Conservation (phyloP, 805 yeast species). For the Sungouiella thailandica region DNA sequence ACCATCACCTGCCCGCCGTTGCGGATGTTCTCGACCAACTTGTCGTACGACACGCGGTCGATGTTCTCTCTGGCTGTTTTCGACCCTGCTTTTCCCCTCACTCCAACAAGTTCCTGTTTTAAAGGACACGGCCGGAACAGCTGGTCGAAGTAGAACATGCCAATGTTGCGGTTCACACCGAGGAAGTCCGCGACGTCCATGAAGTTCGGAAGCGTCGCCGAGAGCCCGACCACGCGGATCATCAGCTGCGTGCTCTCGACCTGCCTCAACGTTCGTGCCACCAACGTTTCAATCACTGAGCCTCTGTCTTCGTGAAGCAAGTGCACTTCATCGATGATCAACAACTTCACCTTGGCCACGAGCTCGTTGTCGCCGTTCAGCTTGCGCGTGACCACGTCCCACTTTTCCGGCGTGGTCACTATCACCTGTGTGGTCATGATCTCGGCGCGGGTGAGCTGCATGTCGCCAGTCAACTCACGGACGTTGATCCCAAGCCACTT, state of each 20-base stretch:
- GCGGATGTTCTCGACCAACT: constrained; percentile 58
- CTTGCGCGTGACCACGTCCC: constrained; percentile 97
- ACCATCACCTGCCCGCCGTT: constrained; percentile 91
- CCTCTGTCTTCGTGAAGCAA: constrained; percentile 96
- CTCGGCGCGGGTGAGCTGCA: constrained; percentile 82
- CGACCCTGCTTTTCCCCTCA: constrained; percentile 78
- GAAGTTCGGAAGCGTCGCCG: constrained; percentile 17
- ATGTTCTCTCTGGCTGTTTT: constrained; percentile 65
- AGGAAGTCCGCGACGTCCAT: constrained; percentile 79
- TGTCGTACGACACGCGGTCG: constrained; percentile 73
- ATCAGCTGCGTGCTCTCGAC: constrained; percentile 86
- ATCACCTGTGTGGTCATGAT: constrained; percentile 78
- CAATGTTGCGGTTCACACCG: constrained; percentile 83
- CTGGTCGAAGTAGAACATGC: constrained; percentile 92
- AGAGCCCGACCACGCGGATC: constrained; percentile 18
- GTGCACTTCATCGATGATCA: constrained; percentile 96
- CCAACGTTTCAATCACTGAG: constrained; percentile 83
- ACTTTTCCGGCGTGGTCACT: constrained; percentile 89
- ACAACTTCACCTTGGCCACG: constrained; percentile 70
- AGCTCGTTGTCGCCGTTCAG: constrained; percentile 53
- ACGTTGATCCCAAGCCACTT: constrained; percentile 85
- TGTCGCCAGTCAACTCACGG: constrained; percentile 89
- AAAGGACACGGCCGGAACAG: constrained; percentile 92
- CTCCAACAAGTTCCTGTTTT: constrained; percentile 83
- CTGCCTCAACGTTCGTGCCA: constrained; percentile 77